Evolutionary conservation across 1,284 basidiomycete species (phyloP).

Genomic region (Ceratobasidium sp.): DNA sequence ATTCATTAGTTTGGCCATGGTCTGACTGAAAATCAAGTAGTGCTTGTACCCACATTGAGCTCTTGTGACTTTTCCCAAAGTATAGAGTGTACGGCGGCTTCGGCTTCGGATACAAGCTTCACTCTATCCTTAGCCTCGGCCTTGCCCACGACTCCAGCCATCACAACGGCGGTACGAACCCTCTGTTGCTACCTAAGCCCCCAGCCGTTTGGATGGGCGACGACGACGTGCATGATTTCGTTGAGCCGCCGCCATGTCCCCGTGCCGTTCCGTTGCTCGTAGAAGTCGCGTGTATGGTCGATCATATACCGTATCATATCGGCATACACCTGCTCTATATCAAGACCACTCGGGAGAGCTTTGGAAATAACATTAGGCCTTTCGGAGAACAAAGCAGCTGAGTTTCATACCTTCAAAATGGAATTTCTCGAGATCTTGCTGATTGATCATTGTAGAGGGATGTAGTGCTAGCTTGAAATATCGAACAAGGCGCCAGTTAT

Average conservation of each 20-base stretch:
- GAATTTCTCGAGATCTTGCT: not conserved
- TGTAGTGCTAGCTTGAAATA: constrained; percentile 15
- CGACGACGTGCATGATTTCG: constrained; percentile 8
- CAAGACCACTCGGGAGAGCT: constrained; percentile 1
- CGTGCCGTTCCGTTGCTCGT: constrained; percentile 28
- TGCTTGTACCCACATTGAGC: not conserved
- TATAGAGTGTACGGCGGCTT: no score
- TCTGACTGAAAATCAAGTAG: no score
- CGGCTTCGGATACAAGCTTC: no score
- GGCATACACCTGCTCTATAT: constrained; percentile 36
- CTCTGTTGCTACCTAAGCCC: constrained; percentile 32
- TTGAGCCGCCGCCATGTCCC: constrained; percentile 15
- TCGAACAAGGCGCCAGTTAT: constrained; percentile 1
- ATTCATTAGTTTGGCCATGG: no score
- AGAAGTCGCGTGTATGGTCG: constrained; percentile 25
- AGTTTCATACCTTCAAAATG: not conserved
- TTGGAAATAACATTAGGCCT: not conserved
- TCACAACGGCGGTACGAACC: constrained; percentile 34
- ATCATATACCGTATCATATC: constrained; percentile 39
- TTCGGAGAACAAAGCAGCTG: not conserved
- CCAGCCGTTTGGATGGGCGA: constrained; percentile 41
- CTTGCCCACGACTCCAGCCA: constrained; percentile 26
- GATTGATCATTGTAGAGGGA: not conserved
- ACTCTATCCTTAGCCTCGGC: no score
- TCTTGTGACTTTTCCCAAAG: no score